phyloP scores from a whole-genome alignment of 148 eudicot genomes.

The Dysphania ambrosioides region DNA sequence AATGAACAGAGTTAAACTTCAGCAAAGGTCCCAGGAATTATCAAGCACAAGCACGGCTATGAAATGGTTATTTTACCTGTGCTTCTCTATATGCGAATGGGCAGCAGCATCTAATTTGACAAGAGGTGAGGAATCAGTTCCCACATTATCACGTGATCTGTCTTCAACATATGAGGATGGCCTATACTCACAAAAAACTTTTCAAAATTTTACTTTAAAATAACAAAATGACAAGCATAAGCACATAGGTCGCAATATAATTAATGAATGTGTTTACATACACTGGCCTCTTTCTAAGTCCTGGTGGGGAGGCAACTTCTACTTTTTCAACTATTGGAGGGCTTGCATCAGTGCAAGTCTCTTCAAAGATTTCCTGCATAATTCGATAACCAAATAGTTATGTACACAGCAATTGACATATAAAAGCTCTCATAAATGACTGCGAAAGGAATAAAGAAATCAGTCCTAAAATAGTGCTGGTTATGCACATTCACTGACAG shows the following conservation, averaged over 20 bases:
- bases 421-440: background rate
- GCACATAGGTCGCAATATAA: background rate
- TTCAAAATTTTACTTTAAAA: background rate
- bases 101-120: slow-evolving; percentile 74
- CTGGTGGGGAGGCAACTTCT: slow-evolving; percentile 41
- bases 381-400: slow-evolving; percentile 15
- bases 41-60: background rate
- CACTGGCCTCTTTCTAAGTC: slow-evolving; percentile 76
- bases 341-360: slow-evolving; percentile 36
- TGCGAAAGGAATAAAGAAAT: background rate
- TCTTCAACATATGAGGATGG: slow-evolving; percentile 41
- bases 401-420: background rate
- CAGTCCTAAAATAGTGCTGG: background rate
- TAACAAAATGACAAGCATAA: background rate
- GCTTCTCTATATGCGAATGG: slow-evolving; percentile 67
- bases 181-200: slow-evolving; percentile 31
- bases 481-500: background rate
- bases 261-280: slow-evolving; percentile 35
- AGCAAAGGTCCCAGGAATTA: background rate
- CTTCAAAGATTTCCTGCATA: slow-evolving; percentile 37
- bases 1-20: background rate
- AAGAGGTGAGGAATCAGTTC: slow-evolving; percentile 39
- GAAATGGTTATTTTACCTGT: slow-evolving; percentile 46
- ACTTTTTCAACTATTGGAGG: slow-evolving; percentile 41
- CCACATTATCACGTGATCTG: slow-evolving; percentile 36